Evolutionary conservation across 2,329 filamentous ascomycete genomes (phyloP), one percentile per base, ranked within the genome.

Genomic region (Xylaria sp.): DNA sequence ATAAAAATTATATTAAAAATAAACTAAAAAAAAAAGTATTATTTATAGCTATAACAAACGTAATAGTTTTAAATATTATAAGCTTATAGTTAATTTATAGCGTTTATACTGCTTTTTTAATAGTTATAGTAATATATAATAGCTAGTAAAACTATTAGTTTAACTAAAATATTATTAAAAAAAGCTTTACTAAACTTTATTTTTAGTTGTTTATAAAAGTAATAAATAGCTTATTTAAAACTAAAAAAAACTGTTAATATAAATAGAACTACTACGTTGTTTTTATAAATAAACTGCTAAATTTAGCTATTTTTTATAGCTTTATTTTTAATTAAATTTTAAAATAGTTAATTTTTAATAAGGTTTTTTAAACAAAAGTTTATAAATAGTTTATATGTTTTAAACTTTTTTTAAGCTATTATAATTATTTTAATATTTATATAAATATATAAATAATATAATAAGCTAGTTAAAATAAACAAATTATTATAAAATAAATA

Each of bases 121-220:
- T 39, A 20, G 28, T 60, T 60, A 50, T 50, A 60, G 45, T 48
- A 18, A 20, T 28, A 32, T 57, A 43, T 43, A 57, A 57, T 57
- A 41, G 4, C 23, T 52, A 23, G 12, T 55, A 55, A n/a, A 36
- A 1, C n/a, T 36, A 55, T 36, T 7, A 36, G 20, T 55, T 20
- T 55, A 20, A 13, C n/a, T 10, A 23, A 36, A 36, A 34, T 13
- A 13, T 55, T 20, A 13, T 12, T 20, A 52, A 52, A 60, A 30
- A 30, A 18, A 41, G 9, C 13, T 20, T 52, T 52, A 30, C 1
- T 30, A 30, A 20, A 18, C n/a, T 41, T 52, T 30, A 13, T 60
- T 20, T 20, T 3, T 18, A 20, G 43, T n/a, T 28, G 48, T 9
- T 28, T 10, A 18, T 46, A 23, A 30, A 32, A 46, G 7, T 12